Percentiles rank a stretch among this genome's conserved stretches.
These are phyloP conservation scores for Telopea speciosissima DNA, from an alignment of 177 flowering plant species.

Conservation along the genomic window DNA sequence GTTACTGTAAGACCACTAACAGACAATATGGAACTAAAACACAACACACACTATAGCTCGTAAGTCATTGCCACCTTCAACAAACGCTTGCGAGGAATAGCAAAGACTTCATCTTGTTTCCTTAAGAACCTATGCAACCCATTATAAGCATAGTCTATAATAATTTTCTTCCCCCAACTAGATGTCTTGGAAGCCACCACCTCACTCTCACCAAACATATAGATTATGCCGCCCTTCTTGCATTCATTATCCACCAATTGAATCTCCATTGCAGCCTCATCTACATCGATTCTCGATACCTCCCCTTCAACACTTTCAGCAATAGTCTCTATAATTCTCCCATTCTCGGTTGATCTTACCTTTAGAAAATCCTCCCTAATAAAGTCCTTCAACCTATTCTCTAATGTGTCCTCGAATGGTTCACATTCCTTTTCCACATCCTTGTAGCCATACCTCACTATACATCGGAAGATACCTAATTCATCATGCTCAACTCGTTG, in stretches of 20 bases:
- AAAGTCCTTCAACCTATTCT: slow-evolving; percentile 36
- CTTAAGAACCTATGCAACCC: slow-evolving; percentile 31
- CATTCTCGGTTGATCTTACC: neutral
- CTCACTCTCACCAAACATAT: slow-evolving; percentile 40
- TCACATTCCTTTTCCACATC: slow-evolving; percentile 27
- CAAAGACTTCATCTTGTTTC: slow-evolving; percentile 7
- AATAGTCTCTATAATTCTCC: neutral
- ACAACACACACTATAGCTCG: too few species aligned
- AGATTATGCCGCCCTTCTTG: slow-evolving; percentile 29
- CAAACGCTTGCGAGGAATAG: too few species aligned
- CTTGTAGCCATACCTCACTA: slow-evolving; percentile 46
- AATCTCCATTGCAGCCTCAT: slow-evolving; percentile 9
- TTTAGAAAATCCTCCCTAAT: slow-evolving; percentile 22
- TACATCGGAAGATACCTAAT: slow-evolving; percentile 33
- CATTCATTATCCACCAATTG: slow-evolving; percentile 13
- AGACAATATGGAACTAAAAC: too few species aligned
- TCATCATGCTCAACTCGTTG: slow-evolving; percentile 28
- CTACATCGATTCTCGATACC: neutral
- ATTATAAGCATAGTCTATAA: slow-evolving; percentile 30
- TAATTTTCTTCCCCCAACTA: slow-evolving; percentile 21
- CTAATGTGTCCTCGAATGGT: slow-evolving; percentile 27
- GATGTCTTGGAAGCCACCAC: slow-evolving; percentile 34
- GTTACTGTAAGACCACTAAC: too few species aligned
- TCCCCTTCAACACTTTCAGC: too few species aligned
- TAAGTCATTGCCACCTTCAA: too few species aligned